Base-by-base conservation (phyloP, 169 alveolate genomes). In the Eimeria maxima region DNA sequence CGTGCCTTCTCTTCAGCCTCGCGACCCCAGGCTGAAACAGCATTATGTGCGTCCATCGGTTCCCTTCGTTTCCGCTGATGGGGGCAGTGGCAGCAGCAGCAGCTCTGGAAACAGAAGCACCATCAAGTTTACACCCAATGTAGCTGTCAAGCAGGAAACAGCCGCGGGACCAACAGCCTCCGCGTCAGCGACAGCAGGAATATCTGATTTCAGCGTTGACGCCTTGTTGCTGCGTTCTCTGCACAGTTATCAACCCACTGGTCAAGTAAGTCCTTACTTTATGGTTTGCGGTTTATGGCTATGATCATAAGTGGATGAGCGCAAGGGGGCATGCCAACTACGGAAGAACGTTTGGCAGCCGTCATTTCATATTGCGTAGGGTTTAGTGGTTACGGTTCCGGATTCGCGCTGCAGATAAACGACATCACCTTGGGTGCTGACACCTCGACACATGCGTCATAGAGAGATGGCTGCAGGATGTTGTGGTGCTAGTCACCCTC, bases 191-290 rank as follows among this genome's bases (percentile, higher is more conserved):
- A n/a, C 93, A 27, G 1, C 78, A 55, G 93, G 33, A 27, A 1
- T 63, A n/a, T 38, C 93, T 18, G 60, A 38, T 6, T 57, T 57
- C 33, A 29, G 93, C 67, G 93, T 84, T 4, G 93, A 84, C 38
- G 74, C 93, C 29, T 69, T 84, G 74, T 22, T 84, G 93, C 78
- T 84, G 93, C 93, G 93, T n/a, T 53, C 93, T 29, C 55, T 84
- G 55, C 93, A 84, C 93, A 84, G 80, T 29, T 78, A 60, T 5
- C 93, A 84, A 16, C 80, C 93, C n/a, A 20, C 60, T 27, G 42
- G 2, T 38, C 93, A 84, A 14, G 93, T 60, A n/a, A 38, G 60
- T 33, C 78, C 4, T 29, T 14, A 69, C 29, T 29, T n/a, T 24
- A 4, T 13, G 16, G 60, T 1, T 4, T 60, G 2, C 69, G n/a